Conservation (phyloP, 495 filamentous ascomycete species). For the Penicillium herquei region DNA sequence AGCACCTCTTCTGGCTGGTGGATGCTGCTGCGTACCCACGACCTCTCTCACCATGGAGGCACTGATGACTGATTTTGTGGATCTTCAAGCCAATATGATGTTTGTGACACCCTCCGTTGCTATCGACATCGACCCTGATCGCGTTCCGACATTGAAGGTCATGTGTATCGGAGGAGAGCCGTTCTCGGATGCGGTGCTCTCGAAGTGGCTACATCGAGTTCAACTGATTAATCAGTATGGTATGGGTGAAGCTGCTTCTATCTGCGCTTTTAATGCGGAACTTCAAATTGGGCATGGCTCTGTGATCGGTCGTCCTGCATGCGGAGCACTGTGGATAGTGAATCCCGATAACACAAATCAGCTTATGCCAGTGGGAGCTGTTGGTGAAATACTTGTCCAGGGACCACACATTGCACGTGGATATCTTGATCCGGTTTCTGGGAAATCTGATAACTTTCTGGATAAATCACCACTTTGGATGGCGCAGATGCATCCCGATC, state of each 20-base stretch:
- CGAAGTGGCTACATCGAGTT: constrained; percentile 43
- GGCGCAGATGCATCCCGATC: constrained; percentile 7
- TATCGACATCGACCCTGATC: constrained; percentile 30
- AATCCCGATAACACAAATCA: constrained; percentile 45
- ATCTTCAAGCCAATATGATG: constrained; percentile 36
- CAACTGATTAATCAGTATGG: constrained; percentile 58
- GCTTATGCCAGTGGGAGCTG: constrained; percentile 50
- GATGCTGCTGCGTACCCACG: constrained; percentile 47
- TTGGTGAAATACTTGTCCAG: constrained; percentile 61
- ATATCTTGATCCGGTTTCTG: constrained; percentile 44
- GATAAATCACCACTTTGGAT: constrained; percentile 12
- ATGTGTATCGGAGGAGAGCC: constrained; percentile 47
- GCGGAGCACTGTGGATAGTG: constrained; percentile 49
- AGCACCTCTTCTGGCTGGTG: constrained; percentile 40
- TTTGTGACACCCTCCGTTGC: constrained; percentile 45
- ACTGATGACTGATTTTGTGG: constrained; percentile 31
- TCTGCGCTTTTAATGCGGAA: constrained; percentile 23
- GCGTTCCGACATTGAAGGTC: constrained; percentile 34
- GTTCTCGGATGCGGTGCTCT: constrained; percentile 39
- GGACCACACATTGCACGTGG: constrained; percentile 52
- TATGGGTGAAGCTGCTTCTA: constrained; percentile 44
- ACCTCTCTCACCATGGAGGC: constrained; percentile 29
- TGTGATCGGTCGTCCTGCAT: constrained; percentile 19
- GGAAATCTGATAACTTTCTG: constrained; percentile 21
- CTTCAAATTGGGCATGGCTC: constrained; percentile 8